phyloP scores from a whole-genome alignment of 768 basidiomycete species.

The Gyrodon lividus region DNA sequence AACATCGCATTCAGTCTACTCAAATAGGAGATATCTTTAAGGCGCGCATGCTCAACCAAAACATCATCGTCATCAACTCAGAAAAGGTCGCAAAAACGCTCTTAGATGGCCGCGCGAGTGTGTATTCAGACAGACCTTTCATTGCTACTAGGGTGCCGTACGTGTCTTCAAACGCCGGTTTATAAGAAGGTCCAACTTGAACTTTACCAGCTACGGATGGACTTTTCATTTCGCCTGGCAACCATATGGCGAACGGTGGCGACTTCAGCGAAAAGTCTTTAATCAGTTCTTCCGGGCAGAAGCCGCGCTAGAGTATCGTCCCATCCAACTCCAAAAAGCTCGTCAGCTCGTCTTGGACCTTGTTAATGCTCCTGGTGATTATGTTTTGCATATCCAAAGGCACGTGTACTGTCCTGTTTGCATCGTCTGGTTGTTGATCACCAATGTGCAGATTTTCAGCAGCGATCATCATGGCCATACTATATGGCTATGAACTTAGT shows the following conservation, averaged over 20 bases:
- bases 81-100: not conserved
- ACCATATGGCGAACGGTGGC: constrained; percentile 7
- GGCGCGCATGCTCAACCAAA: not conserved
- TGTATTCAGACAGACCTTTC: constrained; percentile 6
- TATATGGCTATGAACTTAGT: constrained; percentile 37
- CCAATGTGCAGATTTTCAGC: constrained; percentile 27
- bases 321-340: constrained; percentile 3
- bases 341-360: constrained; percentile 3
- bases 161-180: not conserved
- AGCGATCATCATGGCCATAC: constrained; percentile 32
- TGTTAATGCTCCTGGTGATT: not conserved
- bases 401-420: not conserved
- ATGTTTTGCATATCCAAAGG: not conserved
- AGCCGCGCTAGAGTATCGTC: not conserved
- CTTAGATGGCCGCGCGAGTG: not conserved
- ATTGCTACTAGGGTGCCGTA: not conserved
- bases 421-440: not conserved
- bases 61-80: constrained; percentile 3
- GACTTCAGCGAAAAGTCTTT: not conserved
- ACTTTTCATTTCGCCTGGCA: not conserved
- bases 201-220: not conserved
- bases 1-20: not conserved
- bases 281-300: constrained; percentile 1
- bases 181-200: not conserved
- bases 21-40: not conserved